A percentile compares a stretch with the other conserved stretches of the same genome.
Conservation (phyloP, 345 rosid species). For the Bretschneidera sinensis region DNA sequence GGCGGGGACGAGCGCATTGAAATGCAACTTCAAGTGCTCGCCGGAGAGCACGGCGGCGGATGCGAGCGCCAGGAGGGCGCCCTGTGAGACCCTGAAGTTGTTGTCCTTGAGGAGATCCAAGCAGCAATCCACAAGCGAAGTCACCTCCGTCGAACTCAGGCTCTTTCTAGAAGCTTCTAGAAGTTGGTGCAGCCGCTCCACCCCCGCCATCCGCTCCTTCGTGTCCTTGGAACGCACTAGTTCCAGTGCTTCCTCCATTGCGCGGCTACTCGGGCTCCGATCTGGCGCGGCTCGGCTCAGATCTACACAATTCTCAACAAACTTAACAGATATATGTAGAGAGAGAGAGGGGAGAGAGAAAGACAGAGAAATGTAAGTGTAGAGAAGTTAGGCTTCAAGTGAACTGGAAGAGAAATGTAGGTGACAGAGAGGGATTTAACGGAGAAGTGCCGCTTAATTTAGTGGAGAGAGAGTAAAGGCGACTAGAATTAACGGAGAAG, state of each 20-base stretch:
- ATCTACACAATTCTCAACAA: constrained; percentile 32
- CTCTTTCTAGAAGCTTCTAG: constrained; percentile 84
- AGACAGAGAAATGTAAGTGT: constrained; percentile 10
- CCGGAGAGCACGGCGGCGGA: constrained; percentile 98
- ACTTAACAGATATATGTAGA: constrained; percentile 1
- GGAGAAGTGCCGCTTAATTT: constrained; percentile 33
- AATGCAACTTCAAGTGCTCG: constrained; percentile 86
- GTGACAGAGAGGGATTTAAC: constrained; percentile 21
- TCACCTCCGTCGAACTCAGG: constrained; percentile 65
- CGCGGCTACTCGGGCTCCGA: constrained; percentile 25
- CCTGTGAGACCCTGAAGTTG: constrained; percentile 89
- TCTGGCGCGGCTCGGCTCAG: constrained; percentile 36
- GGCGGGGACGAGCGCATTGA: constrained; percentile 90
- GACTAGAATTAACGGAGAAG: constrained; percentile 27
- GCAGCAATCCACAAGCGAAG: constrained; percentile 85
- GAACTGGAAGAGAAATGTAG: constrained; percentile 37
- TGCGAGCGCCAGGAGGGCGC: constrained; percentile 91
- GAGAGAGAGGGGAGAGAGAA: constrained; percentile 11
- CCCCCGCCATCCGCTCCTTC: constrained; percentile 99
- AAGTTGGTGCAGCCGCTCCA: constrained; percentile 82
- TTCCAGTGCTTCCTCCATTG: constrained; percentile 96
- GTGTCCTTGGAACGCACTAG: constrained; percentile 98
- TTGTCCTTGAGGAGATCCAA: constrained; percentile 95
- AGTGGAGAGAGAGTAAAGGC: constrained; percentile 21
- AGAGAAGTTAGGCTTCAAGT: constrained; percentile 22